Percentiles rank a stretch among this genome's conserved stretches.
phyloP scores from a whole-genome alignment of 768 basidiomycete genomes.

The Suillus decipiens region DNA sequence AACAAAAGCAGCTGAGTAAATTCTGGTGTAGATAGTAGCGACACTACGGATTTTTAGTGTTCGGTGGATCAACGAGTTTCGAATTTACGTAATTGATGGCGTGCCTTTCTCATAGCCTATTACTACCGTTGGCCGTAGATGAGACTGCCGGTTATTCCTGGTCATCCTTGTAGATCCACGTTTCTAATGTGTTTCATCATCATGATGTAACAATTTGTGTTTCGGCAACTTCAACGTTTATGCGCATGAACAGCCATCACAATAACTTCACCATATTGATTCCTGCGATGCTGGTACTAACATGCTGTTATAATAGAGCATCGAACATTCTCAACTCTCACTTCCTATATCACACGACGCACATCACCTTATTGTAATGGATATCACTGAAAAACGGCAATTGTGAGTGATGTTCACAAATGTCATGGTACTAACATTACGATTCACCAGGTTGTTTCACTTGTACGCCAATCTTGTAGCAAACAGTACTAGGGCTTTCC shows the following conservation, averaged over 20 bases:
- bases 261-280: background rate
- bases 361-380: background rate
- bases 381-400: constrained; percentile 5
- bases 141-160: too few relatives aligned
- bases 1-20: too few relatives aligned
- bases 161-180: too few relatives aligned
- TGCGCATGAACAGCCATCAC: background rate
- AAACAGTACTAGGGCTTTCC: constrained; percentile 2
- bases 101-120: too few relatives aligned
- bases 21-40: too few relatives aligned
- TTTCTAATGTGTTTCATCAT: too few relatives aligned
- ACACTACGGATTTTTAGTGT: too few relatives aligned
- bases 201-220: too few relatives aligned
- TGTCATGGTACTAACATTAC: background rate
- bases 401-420: background rate
- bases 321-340: background rate
- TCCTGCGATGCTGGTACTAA: background rate
- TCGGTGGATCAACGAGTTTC: too few relatives aligned
- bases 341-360: background rate
- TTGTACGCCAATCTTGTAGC: constrained; percentile 4
- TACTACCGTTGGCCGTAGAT: too few relatives aligned
- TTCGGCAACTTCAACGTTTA: too few relatives aligned
- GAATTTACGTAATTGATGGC: too few relatives aligned
- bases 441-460: constrained; percentile 8
- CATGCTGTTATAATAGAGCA: background rate